Evolutionary conservation across 768 basidiomycete genomes (phyloP), one percentile per base, ranked within the genome.

Genomic region (Tylopilus felleus): DNA sequence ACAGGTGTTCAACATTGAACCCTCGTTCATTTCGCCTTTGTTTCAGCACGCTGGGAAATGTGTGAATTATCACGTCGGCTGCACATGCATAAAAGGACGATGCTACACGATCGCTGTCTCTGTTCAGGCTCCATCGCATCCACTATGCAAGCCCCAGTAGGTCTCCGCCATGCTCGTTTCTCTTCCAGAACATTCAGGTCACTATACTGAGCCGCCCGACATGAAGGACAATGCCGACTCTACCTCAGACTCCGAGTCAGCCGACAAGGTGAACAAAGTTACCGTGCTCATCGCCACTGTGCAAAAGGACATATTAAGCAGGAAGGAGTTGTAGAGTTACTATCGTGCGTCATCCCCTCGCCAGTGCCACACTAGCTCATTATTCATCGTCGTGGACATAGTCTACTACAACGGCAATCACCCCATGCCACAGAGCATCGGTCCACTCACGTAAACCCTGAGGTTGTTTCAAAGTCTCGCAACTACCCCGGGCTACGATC

Each of bases 381-480:
- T n/a, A 16, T 6, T 46, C 56, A 41, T 42, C 44, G 25, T 49
- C 38, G 8, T 25, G 21, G 2, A 23, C n/a, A 43, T 49, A 91
- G 89, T 90, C 53, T 90, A 90, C 64, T 88, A 84, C 70, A 92
- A 90, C 54, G 89, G 88, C 58, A 90, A 88, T 67, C n/a, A 19
- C 27, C 28, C 29, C n/a, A n/a, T n/a, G n/a, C n/a, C 27, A 5
- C 59, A 89, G 84, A 85, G 88, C 43, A 84, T 86, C 19, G 86
- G 86, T 31, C 86, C 86, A 6, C 63, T 76, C 19, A 78, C 79
- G 56, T 92, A 82, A 65, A 83, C 86, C 12, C 80, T 84, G 76
- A 91, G 86, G 0, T 62, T 83, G 21, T 92, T 92, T 69, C 90
- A 92, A 67, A 77, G 79, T 3, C 76, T 90, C 5, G 86, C 86